Conservation (phyloP, 1,284 basidiomycete genomes). For the Mycena citricolor region DNA sequence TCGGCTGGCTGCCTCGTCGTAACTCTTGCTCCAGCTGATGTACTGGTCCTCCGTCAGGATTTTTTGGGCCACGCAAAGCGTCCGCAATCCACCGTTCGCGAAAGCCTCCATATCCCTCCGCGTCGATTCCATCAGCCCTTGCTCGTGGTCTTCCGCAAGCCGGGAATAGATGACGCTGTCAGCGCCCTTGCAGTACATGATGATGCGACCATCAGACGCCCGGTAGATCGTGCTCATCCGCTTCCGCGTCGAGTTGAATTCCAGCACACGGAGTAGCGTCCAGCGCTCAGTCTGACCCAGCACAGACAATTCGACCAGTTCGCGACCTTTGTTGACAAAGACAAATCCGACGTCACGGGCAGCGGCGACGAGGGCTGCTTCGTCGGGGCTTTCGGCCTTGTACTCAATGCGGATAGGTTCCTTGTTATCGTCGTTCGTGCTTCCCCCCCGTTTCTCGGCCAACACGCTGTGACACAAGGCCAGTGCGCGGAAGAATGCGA, state of each 20-base stretch:
- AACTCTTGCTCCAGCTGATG: slow-evolving; percentile 74
- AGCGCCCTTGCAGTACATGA: slow-evolving; percentile 95
- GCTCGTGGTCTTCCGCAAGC: slow-evolving; percentile 74
- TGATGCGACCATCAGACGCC: slow-evolving; percentile 76
- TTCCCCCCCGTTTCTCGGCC: slow-evolving; percentile 48
- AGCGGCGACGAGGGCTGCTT: slow-evolving; percentile 89
- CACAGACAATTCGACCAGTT: slow-evolving; percentile 85
- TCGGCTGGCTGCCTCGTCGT: slow-evolving; percentile 79
- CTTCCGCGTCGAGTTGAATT: slow-evolving; percentile 93
- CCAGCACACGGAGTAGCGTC: slow-evolving; percentile 77
- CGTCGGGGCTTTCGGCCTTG: slow-evolving; percentile 95
- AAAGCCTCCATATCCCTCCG: slow-evolving; percentile 88
- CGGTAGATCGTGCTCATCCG: slow-evolving; percentile 91
- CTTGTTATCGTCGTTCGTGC: slow-evolving; percentile 7
- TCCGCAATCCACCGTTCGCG: slow-evolving; percentile 90
- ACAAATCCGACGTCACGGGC: slow-evolving; percentile 94
- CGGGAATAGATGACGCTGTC: slow-evolving; percentile 94
- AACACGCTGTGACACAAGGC: slow-evolving; percentile 93
- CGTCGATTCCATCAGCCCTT: slow-evolving; percentile 74
- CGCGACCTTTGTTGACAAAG: slow-evolving; percentile 78
- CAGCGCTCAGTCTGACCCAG: slow-evolving; percentile 87
- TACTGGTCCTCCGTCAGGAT: slow-evolving; percentile 85
- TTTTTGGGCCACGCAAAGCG: slow-evolving; percentile 87
- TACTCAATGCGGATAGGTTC: slow-evolving; percentile 79
- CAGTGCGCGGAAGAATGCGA: slow-evolving; percentile 88